Evolutionary conservation across 2,329 filamentous ascomycete genomes (phyloP).

Genomic region (Leptodontidium sp.): DNA sequence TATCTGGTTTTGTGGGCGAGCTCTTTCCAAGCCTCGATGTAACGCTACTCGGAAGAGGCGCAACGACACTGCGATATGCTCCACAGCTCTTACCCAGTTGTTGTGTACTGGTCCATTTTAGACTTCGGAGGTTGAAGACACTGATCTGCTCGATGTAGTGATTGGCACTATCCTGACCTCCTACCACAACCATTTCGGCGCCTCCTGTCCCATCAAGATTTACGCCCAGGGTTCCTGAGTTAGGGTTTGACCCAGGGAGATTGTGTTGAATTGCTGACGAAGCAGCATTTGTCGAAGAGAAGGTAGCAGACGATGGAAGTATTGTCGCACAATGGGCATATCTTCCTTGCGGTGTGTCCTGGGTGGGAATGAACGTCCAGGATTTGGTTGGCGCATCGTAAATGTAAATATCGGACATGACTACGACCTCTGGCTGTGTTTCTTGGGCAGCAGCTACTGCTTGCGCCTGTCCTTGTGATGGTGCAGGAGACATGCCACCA

Average conservation of each 20-base stretch:
- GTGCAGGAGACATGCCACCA: conserved; percentile 91
- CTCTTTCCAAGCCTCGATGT: conserved; percentile 71
- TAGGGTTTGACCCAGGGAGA: conserved; percentile 80
- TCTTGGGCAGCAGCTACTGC: conserved; percentile 60
- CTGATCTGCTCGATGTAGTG: conserved; percentile 99
- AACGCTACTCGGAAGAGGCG: conserved; percentile 75
- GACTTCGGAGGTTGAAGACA: conserved; percentile 92
- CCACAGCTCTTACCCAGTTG: conserved; percentile 90
- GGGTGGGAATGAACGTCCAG: conserved; percentile 85
- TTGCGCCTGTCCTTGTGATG: conserved; percentile 54
- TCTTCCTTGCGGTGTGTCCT: conserved; percentile 87
- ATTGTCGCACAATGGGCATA: conserved; percentile 98
- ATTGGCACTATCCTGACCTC: conserved; percentile 96
- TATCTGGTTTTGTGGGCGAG: conserved; percentile 51
- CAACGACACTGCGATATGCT: conserved; percentile 94
- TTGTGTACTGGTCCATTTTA: conserved; percentile 95
- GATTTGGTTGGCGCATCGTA: conserved; percentile 84
- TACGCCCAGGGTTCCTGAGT: conserved; percentile 87
- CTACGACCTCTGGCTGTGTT: conserved; percentile 84
- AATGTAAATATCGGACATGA: conserved; percentile 98
- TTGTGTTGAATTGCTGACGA: conserved; percentile 91
- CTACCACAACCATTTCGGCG: conserved; percentile 96
- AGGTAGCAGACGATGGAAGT: conserved; percentile 84
- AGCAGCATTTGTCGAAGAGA: conserved; percentile 84
- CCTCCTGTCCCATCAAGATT: conserved; percentile 90